Evolutionary conservation across 345 rosid species (phyloP), one percentile per base, ranked within the genome.

Genomic region (Eucalyptus polyanthemos): DNA sequence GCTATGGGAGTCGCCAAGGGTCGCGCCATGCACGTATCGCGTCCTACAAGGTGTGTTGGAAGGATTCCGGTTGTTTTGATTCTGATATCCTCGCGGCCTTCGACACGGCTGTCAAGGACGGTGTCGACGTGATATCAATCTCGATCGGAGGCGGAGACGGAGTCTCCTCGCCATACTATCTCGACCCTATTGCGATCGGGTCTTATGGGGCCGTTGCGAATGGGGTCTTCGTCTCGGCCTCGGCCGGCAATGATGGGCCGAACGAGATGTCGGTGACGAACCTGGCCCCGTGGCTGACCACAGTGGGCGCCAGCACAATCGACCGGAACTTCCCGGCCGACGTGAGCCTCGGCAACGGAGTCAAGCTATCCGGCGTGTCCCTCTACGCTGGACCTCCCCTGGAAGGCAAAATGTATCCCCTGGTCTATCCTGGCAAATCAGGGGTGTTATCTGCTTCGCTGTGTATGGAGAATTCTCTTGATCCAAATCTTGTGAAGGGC

Each of bases 1-100:
- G 98, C 99, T 14, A 16, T 90, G 3, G 98, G 98, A 16, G 91
- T 97, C 15, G 98, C 99, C 0, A 97, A 97, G 89, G 2, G 98
- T 97, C 11, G 98, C 99, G 7, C 97, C 97, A 14, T 87, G 97
- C 98, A 45, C 91, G 98, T 31, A 88, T 97, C 34, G 97, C 98
- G 13, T 94, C 89, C 7, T 97, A 97, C 88, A 97, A 96, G 81
- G 95, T 97, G 4, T 97, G 99, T 31, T 97, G 98, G 99, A 97
- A 96, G 92, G 90, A 94, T 27, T 91, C 98, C 6, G 97, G 97
- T 8, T 97, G 99, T 17, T 95, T 96, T 44, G 97, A 97, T 87
- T 97, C 97, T 27, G 97, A 97, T 81, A 97, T 97, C 47, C 91
- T 97, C n/a, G 97, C 96, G 6, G 95, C 98, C 15, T 94, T 94